A percentile compares a stretch with the other conserved stretches of the same genome.
Evolutionary conservation across 2,329 filamentous ascomycete species (phyloP).

Genomic region (Ophiobolus disseminans): DNA sequence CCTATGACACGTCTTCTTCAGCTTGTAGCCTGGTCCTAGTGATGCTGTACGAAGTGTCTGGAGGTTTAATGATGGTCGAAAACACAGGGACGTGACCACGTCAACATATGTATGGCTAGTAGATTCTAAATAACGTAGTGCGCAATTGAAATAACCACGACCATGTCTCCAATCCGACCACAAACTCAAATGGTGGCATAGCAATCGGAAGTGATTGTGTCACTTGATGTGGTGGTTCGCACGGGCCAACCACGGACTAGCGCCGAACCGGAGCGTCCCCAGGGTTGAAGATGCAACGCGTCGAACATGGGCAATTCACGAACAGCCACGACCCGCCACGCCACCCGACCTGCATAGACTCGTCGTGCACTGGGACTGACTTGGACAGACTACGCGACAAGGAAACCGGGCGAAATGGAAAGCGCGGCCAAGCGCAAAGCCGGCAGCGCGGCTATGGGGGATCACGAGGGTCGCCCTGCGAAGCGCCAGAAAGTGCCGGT

Average conservation of each 20-base stretch:
- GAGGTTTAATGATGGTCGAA: no score
- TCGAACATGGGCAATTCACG: no score
- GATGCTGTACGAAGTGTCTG: no score
- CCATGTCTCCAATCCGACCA: no score
- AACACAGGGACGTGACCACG: no score
- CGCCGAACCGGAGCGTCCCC: background rate
- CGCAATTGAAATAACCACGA: no score
- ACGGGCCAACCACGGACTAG: background rate
- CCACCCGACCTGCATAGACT: background rate
- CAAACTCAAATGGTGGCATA: no score
- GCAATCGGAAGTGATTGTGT: background rate
- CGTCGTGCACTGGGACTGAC: conserved; percentile 13
- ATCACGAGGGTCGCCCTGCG: conserved; percentile 60
- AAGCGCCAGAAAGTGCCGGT: conserved; percentile 68
- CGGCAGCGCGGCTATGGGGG: conserved; percentile 55
- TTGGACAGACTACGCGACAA: conserved; percentile 42
- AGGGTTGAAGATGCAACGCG: no score
- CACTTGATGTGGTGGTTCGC: background rate
- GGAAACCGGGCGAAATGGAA: conserved; percentile 47
- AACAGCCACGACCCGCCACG: no score
- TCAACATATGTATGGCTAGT: no score
- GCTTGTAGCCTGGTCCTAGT: no score
- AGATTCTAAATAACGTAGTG: no score
- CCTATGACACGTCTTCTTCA: conserved; percentile 17
- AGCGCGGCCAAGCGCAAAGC: conserved; percentile 64